A percentile compares a stretch with the other conserved stretches of the same genome.
Evolutionary conservation across 2,329 filamentous ascomycete species (phyloP).

Genomic region (Aspergillus novofumigatus): DNA sequence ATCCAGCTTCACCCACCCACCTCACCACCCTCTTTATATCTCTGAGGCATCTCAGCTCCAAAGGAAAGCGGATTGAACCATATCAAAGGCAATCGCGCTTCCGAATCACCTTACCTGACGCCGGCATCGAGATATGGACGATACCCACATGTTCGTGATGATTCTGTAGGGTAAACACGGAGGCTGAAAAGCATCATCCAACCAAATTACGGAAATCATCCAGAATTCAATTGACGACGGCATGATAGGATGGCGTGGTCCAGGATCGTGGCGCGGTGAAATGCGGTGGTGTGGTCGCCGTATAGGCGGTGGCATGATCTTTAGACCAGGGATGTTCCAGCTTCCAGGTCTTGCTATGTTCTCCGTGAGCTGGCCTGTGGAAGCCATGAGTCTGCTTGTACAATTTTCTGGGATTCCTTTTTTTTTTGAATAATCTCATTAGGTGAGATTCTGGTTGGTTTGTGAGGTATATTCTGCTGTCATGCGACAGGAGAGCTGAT

Average conservation of each 20-base stretch:
- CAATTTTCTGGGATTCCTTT: neutral
- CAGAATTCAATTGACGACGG: neutral
- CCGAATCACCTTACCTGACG: neutral
- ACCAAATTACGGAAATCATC: neutral
- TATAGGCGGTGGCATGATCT: neutral
- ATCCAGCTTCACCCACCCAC: neutral
- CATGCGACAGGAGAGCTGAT: no score
- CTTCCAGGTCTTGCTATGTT: neutral
- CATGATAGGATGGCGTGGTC: neutral
- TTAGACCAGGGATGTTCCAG: neutral
- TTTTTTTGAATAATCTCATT: neutral
- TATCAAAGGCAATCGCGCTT: neutral
- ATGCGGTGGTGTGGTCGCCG: neutral
- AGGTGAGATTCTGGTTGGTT: neutral
- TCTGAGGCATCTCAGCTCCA: neutral
- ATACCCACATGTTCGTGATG: neutral
- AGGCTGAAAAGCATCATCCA: neutral
- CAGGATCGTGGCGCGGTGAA: neutral
- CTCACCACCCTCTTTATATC: neutral
- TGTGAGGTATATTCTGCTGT: neutral
- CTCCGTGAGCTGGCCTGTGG: neutral
- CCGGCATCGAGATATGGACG: neutral
- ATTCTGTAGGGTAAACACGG: neutral
- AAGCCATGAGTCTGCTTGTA: neutral
- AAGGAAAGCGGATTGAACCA: neutral